Evolutionary conservation across 306 rosid genomes (phyloP), one percentile per base, ranked within the genome.

Genomic region (Gleditsia sinensis): DNA sequence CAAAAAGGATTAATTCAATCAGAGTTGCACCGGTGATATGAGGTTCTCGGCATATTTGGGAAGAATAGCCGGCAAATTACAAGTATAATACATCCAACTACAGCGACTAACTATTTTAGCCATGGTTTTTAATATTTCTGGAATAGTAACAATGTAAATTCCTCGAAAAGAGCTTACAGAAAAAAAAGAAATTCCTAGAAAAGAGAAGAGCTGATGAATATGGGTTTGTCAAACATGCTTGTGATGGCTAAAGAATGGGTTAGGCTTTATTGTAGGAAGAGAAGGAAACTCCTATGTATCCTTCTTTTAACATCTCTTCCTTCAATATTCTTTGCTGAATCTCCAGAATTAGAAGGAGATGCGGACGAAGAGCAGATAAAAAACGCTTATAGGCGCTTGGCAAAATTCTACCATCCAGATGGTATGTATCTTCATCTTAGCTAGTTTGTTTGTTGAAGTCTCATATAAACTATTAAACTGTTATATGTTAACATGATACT

Each of bases 321-420:
- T 64, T 66, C 68, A 40, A 60, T 30, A 73, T 50, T 43, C 61
- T 27, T 5, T 46, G 40, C 9, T 32, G 70, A 71, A 71, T 66
- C 80, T 39, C 62, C 80, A 93, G 98, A 93, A 82, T 67, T 93
- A 69, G 96, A 91, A 79, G 73, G 82, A 84, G 86, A 86, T 74
- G 97, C 96, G 32, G 90, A 86, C 65, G 98, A 91, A 0, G 96
- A 91, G 46, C 86, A 86, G 88, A 93, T 93, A 74, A 93, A 93
- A 84, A 78, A 69, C 71, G 85, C 98, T 12, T 93, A 93, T 59
- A 84, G 98, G 79, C 91, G 92, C 49, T 82, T 93, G 89, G 98
- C 97, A 56, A 93, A 93, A 74, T 91, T 78, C 78, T 93, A 91
- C 83, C 98, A 93, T 87, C 98, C 98, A n/a, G 98, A 93, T 86